A percentile compares a stretch with the other conserved stretches of the same genome.
Evolutionary conservation across 164 flowering plant species (phyloP).

Genomic region (Vitis labrusca): DNA sequence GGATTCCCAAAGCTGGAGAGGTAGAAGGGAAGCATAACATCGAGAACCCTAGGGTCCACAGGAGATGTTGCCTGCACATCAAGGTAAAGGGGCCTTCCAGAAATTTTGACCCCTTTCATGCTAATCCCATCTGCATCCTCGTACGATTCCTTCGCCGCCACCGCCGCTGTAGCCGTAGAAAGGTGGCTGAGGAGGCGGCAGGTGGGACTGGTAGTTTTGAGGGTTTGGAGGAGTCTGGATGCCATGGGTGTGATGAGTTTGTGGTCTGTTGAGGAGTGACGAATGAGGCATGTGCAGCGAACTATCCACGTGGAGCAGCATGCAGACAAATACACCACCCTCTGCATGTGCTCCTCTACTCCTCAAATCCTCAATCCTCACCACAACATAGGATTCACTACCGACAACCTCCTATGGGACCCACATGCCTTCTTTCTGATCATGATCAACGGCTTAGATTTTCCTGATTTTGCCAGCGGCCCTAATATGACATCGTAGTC

Average conservation of each 20-base stretch:
- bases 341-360: too few relatives aligned
- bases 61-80: constrained; percentile 97
- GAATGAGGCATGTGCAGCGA: too few relatives aligned
- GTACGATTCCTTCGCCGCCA: constrained; percentile 10
- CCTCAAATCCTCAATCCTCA: too few relatives aligned
- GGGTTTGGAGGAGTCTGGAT: constrained; percentile 34
- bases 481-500: too few relatives aligned
- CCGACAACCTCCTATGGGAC: too few relatives aligned
- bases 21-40: constrained; percentile 85
- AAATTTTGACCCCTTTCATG: constrained; percentile 82
- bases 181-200: constrained; percentile 27
- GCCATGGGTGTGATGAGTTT: constrained; percentile 29
- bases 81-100: constrained; percentile 83
- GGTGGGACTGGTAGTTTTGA: neutral
- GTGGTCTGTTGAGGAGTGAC: too few relatives aligned
- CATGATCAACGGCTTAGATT: too few relatives aligned
- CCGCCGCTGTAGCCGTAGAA: constrained; percentile 51
- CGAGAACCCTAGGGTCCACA: constrained; percentile 88
- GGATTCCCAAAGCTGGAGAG: constrained; percentile 84
- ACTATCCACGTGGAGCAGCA: too few relatives aligned
- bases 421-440: too few relatives aligned
- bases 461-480: too few relatives aligned
- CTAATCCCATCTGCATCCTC: constrained; percentile 37
- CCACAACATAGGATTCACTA: too few relatives aligned
- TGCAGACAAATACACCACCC: too few relatives aligned